These are phyloP conservation scores for Malbranchea cinnamomea DNA, from an alignment of 2,329 filamentous ascomycete genomes.

Conservation along the genomic window DNA sequence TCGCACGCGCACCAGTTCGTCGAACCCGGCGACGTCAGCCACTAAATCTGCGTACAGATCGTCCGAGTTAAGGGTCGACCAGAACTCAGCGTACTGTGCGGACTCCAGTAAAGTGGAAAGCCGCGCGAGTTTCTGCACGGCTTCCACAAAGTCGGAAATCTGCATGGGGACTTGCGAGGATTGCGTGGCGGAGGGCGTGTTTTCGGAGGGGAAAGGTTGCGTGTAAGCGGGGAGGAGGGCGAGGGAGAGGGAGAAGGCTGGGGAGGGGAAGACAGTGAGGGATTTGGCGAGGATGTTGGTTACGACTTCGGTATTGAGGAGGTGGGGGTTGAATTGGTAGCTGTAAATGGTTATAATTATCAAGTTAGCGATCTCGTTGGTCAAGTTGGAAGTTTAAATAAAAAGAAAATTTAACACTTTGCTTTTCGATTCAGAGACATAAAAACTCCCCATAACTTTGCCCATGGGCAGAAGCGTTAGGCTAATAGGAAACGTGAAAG, in stretches of 20 bases:
- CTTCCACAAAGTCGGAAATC: slow-evolving; percentile 54
- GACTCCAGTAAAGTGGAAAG: slow-evolving; percentile 81
- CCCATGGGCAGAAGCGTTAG: slow-evolving; percentile 28
- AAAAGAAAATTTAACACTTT: slow-evolving; percentile 1
- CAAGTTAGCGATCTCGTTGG: slow-evolving; percentile 2
- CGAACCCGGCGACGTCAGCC: slow-evolving; percentile 86
- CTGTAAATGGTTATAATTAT: slow-evolving; percentile 40
- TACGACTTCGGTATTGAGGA: slow-evolving; percentile 89
- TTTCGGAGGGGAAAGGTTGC: slow-evolving; percentile 45
- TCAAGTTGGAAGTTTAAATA: slow-evolving; percentile 4
- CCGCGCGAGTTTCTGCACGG: slow-evolving; percentile 69
- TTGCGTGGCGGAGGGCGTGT: slow-evolving; percentile 34
- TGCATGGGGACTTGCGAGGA: slow-evolving; percentile 26
- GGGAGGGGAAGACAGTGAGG: slow-evolving; percentile 89
- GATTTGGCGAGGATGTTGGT: slow-evolving; percentile 99
- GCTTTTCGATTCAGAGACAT: slow-evolving; percentile 23
- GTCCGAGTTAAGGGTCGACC: slow-evolving; percentile 80
- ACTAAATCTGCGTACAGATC: slow-evolving; percentile 92
- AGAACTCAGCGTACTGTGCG: slow-evolving; percentile 84
- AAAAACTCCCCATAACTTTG: slow-evolving; percentile 53
- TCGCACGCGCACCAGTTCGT: slow-evolving; percentile 78
- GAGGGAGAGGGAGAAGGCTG: slow-evolving; percentile 87
- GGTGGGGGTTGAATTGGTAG: slow-evolving; percentile 99
- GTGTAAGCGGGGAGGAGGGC: slow-evolving; percentile 82
- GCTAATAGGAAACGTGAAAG: slow-evolving; percentile 93